Base-by-base conservation (phyloP, 1,284 basidiomycete genomes). In the Cryptococcus sp. region DNA sequence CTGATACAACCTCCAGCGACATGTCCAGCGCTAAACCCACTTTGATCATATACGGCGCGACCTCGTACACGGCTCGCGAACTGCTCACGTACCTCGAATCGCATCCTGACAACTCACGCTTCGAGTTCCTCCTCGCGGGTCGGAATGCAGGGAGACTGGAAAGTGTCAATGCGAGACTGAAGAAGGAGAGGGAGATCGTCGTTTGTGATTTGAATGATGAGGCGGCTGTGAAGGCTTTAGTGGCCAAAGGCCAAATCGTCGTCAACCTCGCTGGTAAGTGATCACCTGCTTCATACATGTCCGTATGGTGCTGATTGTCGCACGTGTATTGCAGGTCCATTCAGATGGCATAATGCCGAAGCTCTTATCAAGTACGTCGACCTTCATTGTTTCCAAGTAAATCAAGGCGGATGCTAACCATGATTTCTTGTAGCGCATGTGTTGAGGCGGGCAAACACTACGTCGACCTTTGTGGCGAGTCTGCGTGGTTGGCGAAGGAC, bases 391-490 rank as follows among this genome's bases (percentile, higher is more conserved):
- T 41, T 38, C 27, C 17, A 35, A 38, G 13, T 35, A 8, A 35
- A 6, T 19, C 16, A 2, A 27, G 19, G n/a, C 5, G 38, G 35
- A 45, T 5, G 38, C 56, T 47, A 53, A 45, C 55, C 49, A 48
- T 19, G 47, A 49, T 2, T 30, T 50, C 30, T 52, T 48, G 20
- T 82, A 82, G 82, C 47, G 82, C 83, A 0, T 86, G 85, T 60
- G 81, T 81, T n/a, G 70, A 77, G 52, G 75, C 81, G 42, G 83
- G 84, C 2, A 81, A 79, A 53, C 85, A 86, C 72, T 88, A 89
- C 68, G 82, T 88, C 38, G 88, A 89, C 74, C 79, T 88, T 20
- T 80, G 81, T 3, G 82, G 85, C 39, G 88, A 88, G 76, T 72
- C 78, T 0, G 77, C 76, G 38, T 86, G 83, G 81, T 78, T 86